A percentile compares a stretch with the other conserved stretches of the same genome.
Evolutionary conservation across 192 early-diverging fungal genomes (phyloP).

Genomic region (Podila epicladia): DNA sequence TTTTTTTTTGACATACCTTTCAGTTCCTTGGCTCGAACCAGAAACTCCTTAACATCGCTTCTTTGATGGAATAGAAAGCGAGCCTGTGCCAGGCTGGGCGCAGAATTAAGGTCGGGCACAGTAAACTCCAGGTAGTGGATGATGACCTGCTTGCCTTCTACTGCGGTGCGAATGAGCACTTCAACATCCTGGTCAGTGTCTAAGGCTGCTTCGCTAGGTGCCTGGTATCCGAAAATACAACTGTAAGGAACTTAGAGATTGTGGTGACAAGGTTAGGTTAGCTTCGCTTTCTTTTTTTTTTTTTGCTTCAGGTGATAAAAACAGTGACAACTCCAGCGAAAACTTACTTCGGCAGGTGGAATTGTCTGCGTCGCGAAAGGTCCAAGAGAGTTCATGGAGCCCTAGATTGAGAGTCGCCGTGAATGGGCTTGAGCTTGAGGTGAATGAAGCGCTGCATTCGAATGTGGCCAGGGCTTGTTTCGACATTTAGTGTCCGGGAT

Average conservation of each 20-base stretch:
- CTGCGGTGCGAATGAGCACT: conserved; percentile 2
- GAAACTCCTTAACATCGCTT: conserved; percentile 15
- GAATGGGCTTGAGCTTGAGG: neutral
- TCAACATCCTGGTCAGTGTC: conserved; percentile 5
- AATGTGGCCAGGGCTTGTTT: neutral
- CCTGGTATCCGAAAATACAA: conserved; percentile 37
- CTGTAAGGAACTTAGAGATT: conserved; percentile 48
- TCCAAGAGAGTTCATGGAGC: conserved; percentile 11
- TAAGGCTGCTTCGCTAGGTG: neutral
- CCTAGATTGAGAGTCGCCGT: neutral
- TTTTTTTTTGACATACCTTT: conserved; percentile 9
- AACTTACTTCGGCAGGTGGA: conserved; percentile 1
- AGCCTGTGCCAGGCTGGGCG: conserved; percentile 4
- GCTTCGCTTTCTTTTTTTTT: neutral
- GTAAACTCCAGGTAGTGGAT: conserved; percentile 24
- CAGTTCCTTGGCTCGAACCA: conserved; percentile 8
- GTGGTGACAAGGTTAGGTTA: neutral
- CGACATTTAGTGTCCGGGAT: neutral
- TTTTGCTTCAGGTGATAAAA: neutral
- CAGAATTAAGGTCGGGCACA: conserved; percentile 7
- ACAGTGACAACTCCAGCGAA: neutral
- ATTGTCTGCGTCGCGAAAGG: neutral
- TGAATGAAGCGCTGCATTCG: conserved; percentile 17
- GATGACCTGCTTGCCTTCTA: neutral
- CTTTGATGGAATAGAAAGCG: conserved; percentile 13